Base-by-base conservation (phyloP, 1,284 basidiomycete genomes). In the Malassezia sp. region DNA sequence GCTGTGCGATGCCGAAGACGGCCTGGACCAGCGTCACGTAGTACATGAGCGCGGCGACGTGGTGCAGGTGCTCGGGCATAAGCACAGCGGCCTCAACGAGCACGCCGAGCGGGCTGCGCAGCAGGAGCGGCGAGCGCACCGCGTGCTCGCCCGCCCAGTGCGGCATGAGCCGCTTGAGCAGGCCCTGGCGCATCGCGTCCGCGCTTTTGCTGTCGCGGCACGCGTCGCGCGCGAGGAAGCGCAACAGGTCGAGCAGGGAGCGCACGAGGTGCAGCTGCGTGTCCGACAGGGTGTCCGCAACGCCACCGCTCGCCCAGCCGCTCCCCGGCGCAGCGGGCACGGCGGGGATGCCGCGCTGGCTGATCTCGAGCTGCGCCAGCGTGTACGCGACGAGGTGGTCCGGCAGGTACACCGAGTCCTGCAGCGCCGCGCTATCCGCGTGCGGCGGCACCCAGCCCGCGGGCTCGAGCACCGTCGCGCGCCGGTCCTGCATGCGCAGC, bases 361-460 rank as follows among this genome's bases (percentile, higher is more conserved):
- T 37, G 10, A 53, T 54, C 44, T 70, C 67, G n/a, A 67, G 38
- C 53, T 65, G 59, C 27, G 58, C 56, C 17, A 70, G 53, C 31
- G 67, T 70, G 49, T 70, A 70, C n/a, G 54, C 63, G 4, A 67
- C 57, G 32, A 68, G 47, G 45, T 63, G 58, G 35, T 68, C 61
- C 1, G 67, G 67, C 28, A 68, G 51, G 49, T 70, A 70, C 18
- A 50, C 4, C 24, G 35, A 41, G 18, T 40, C 35, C 31, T 21
- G 21, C 8, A 12, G 12, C 12, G 24, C 24, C 55, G 61, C 56
- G 49, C 61, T 60, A 3, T 52, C 34, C 15, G 56, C 50, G 46
- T 52, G 54, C 11, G 55, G 53, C 20, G 20, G 17, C n/a, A n/a
- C n/a, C n/a, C n/a, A n/a, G 14, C 35, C 35, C 6, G 23, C 5